Percentiles rank a stretch among this genome's conserved stretches.
Evolutionary conservation across 495 filamentous ascomycete genomes (phyloP).

Genomic region (Cenococcum geophilum): DNA sequence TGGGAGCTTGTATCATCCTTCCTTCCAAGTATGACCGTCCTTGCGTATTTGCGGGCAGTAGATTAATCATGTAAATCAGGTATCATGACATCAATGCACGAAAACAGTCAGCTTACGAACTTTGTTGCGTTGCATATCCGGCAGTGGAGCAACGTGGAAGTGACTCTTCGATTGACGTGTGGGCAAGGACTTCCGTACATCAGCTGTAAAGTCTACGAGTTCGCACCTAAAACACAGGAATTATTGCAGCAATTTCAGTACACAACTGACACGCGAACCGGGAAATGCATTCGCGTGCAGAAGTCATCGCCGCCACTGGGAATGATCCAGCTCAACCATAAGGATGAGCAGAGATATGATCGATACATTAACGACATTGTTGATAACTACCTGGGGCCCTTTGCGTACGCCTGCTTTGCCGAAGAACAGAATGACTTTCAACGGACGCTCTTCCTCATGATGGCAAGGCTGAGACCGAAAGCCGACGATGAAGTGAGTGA

Average conservation of each 20-base stretch:
- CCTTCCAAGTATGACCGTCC: constrained; percentile 30
- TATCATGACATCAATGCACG: constrained; percentile 35
- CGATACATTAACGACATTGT: constrained; percentile 36
- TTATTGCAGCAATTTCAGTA: constrained; percentile 35
- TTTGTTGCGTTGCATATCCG: constrained; percentile 32
- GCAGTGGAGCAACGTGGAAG: constrained; percentile 23
- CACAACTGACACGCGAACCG: constrained; percentile 27
- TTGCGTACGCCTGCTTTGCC: constrained; percentile 31
- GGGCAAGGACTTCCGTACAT: constrained; percentile 20
- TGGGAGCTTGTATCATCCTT: constrained; percentile 32
- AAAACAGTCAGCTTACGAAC: constrained; percentile 32
- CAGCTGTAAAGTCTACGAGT: constrained; percentile 37
- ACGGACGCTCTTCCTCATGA: constrained; percentile 30
- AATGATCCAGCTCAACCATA: constrained; percentile 34
- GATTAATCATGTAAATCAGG: constrained; percentile 12
- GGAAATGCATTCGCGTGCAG: not conserved
- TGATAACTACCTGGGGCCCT: constrained; percentile 33
- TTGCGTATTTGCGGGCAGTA: not conserved
- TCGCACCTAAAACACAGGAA: constrained; percentile 30
- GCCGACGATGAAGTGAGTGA: constrained; percentile 31
- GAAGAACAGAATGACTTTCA: constrained; percentile 38
- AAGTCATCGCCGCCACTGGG: constrained; percentile 38
- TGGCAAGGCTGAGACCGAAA: constrained; percentile 31
- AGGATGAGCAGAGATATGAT: constrained; percentile 35
- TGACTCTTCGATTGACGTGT: constrained; percentile 23